Percentiles rank a stretch among this genome's conserved stretches.
Conservation (phyloP, 768 basidiomycete genomes). For the Kwoniella sp. region DNA sequence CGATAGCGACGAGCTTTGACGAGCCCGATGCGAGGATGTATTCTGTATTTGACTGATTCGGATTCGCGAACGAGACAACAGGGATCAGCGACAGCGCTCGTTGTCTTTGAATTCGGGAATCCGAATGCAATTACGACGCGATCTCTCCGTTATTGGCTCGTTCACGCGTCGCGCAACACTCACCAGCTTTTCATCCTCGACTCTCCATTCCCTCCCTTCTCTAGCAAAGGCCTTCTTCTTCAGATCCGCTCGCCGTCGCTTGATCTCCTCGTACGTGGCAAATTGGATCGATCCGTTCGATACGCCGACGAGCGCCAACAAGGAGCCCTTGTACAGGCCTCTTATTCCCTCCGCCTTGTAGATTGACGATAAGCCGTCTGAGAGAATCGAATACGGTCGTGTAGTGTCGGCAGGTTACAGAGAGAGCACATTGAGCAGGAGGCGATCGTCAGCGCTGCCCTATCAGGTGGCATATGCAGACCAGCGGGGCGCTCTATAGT, state of each 20-base stretch:
- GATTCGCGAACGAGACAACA: neutral
- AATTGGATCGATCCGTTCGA: conserved; percentile 95
- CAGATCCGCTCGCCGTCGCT: conserved; percentile 73
- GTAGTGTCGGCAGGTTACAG: too few species aligned
- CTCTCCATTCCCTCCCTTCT: conserved; percentile 67
- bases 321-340: conserved; percentile 85
- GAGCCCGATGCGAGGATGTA: conserved; percentile 91
- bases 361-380: conserved; percentile 75
- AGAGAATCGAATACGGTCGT: neutral
- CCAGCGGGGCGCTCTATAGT: too few species aligned
- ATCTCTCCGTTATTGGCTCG: too few species aligned
- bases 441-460: too few species aligned
- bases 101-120: too few species aligned
- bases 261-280: conserved; percentile 95
- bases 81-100: neutral
- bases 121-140: too few species aligned
- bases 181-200: conserved; percentile 83
- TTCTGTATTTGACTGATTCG: conserved; percentile 75
- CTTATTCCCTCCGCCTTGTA: conserved; percentile 70
- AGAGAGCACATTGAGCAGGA: neutral
- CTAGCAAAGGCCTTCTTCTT: conserved; percentile 68
- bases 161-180: conserved; percentile 46
- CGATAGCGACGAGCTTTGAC: conserved; percentile 82
- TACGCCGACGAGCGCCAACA: conserved; percentile 86
- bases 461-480: too few species aligned